These are phyloP conservation scores for Hemileia vastatrix DNA, from an alignment of 1,284 basidiomycete species.

Conservation along the genomic window DNA sequence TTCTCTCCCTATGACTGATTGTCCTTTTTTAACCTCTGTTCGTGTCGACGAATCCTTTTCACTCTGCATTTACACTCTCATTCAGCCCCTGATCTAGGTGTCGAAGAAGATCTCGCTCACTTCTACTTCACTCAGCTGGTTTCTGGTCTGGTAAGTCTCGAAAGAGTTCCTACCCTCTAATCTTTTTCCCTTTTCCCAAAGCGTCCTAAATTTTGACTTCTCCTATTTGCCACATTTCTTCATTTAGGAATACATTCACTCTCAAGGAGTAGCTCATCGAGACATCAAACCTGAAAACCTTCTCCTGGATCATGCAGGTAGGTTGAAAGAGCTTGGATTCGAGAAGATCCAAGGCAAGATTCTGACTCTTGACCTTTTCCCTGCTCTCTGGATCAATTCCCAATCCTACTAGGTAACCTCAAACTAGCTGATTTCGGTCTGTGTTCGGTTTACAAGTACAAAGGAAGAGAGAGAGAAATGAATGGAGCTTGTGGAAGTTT, in stretches of 20 bases:
- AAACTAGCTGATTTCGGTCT: conserved; percentile 95
- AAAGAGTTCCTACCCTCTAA: too few species aligned
- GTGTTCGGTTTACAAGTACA: conserved; percentile 80
- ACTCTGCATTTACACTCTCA: too few species aligned
- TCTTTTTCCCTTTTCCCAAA: too few species aligned
- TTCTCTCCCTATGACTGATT: neutral
- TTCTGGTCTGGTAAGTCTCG: conserved; percentile 54
- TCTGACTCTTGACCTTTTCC: too few species aligned
- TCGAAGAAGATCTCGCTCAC: conserved; percentile 68
- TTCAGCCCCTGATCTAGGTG: conserved; percentile 64
- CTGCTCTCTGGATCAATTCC: too few species aligned
- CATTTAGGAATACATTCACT: conserved; percentile 7
- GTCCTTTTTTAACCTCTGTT: too few species aligned
- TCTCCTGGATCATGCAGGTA: conserved; percentile 39
- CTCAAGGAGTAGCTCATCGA: conserved; percentile 51
- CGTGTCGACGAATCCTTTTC: too few species aligned
- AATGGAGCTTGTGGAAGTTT: conserved; percentile 81
- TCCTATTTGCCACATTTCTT: too few species aligned
- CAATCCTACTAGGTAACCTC: too few species aligned
- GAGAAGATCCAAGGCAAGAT: neutral
- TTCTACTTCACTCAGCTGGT: conserved; percentile 82
- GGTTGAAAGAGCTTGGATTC: neutral
- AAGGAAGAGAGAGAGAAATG: conserved; percentile 67
- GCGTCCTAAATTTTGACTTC: too few species aligned
- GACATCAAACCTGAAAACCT: conserved; percentile 49